Base-by-base conservation (phyloP, 768 basidiomycete species). In the Phlebiopsis gigantea region DNA sequence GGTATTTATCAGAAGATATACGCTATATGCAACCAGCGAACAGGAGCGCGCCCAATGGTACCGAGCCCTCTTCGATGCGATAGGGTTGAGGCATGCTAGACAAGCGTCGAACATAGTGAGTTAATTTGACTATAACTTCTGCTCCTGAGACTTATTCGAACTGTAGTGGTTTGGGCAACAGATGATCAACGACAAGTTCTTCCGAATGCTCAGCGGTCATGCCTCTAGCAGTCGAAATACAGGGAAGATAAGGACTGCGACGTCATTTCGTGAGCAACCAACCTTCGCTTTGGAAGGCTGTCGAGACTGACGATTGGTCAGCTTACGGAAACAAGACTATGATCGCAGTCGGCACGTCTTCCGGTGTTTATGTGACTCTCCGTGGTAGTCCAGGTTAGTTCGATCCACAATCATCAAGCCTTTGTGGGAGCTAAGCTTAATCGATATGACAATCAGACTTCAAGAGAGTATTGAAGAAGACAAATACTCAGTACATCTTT, bases 21-120 rank as follows among this genome's bases (percentile, higher is more conserved):
- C 87, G 2, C 72, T 93, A 9, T 89, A 83, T 61, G 84, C 87
- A 0, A 61, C 73, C 17, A 82, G 77, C 12, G 85, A 90, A 45
- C 65, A 72, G 1, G 59, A 77, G 57, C 73, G 91, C 55, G 76
- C 77, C 64, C 81, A 79, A 62, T 93, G 91, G 91, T 56, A 79
- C 19, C 74, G 74, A 12, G 75, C 75, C 12, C 73, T 93, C 19
- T 72, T 79, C 3, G 79, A 90, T 59, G 79, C 88, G 6, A 74
- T 88, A 26, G 83, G 74, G 1, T 73, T 93, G 6, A 76, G 87
- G 61, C 78, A 78, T 61, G 85, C 77, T 7, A 71, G 82, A 48
- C 82, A 83, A 59, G 91, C 92, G 43, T 78, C 76, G 17, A 92
- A 88, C 62, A 84, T 83, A 84, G 91, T 90, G 60, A 24, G 75